Base-by-base conservation (phyloP, 139 green algal genomes). In the Chlorella vulgaris region DNA sequence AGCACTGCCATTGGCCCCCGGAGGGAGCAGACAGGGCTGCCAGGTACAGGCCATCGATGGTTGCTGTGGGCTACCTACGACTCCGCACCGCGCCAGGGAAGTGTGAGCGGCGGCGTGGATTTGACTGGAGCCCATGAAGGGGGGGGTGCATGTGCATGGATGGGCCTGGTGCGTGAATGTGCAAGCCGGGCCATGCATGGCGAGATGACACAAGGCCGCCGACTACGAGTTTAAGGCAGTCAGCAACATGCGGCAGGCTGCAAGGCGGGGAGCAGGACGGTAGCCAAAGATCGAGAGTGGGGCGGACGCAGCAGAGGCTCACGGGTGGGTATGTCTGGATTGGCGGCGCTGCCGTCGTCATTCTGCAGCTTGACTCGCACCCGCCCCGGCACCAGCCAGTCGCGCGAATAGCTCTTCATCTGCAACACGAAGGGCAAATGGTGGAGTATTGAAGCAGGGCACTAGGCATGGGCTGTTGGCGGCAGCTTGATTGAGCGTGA, bases 321-420 rank as follows among this genome's bases (percentile, higher is more conserved):
- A 79, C 88, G 47, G 28, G 68, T 90, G 2, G 87, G 82, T 18
- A 94, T 85, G 0, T 89, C 86, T 7, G 86, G 82, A 55, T 91
- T 91, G 51, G 75, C 18, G 0, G 71, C 84, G 36, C 26, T 93
- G 68, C 88, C 86, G 63, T 91, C 83, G 3, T 80, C 75, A 3
- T 93, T 89, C 36, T 74, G 81, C 4, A 93, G 82, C 73, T 86
- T 55, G 35, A 94, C 87, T 8, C 91, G 86, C n/a, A 93, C 60
- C 0, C 91, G 78, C 10, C 86, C 90, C 35, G 40, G 58, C 65
- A 91, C 51, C 43, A 86, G 85, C 65, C 85, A 92, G 51, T 93
- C 88, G 28, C 90, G 83, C 7, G 86, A 86, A 76, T 94, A 94
- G 1, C 55, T 74, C 76, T 94, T 94, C 39, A 82, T 61, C 86